Evolutionary conservation across 768 basidiomycete species (phyloP), one percentile per base, ranked within the genome.

Genomic region (Naganishia antarctica): DNA sequence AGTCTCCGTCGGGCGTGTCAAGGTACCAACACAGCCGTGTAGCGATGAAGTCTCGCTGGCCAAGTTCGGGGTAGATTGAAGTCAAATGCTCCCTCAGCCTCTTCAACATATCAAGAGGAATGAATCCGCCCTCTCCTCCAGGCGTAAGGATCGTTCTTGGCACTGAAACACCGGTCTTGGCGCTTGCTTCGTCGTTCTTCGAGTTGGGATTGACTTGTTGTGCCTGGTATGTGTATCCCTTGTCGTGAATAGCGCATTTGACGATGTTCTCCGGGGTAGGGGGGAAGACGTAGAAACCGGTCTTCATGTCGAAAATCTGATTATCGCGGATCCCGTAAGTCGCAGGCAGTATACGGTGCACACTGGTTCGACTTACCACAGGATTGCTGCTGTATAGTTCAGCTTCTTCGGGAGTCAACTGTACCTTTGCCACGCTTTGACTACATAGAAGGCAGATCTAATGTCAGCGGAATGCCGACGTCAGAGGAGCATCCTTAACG

Each of bases 21-120:
- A 87, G 87, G 74, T 97, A 97, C 93, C 93, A 97, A 79, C 93
- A 98, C 67, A 98, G 76, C 65, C 93, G 79, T 12, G 91, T 93
- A 7, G 80, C 80, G 31, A 78, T 73, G 72, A 91, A 88, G 0
- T 87, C 83, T 74, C 85, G 87, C 68, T 84, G 78, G 29, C 31
- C 57, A 47, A 98, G 81, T 53, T 84, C 84, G 26, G 93, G 94
- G 77, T 88, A 92, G 26, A 91, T 79, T 32, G 77, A 73, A 21
- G 78, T 73, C 12, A 94, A 76, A 11, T 80, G 76, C 2, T 74
- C 74, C 43, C 89, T 81, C 60, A 94, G 72, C 60, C 74, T 74
- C 40, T 77, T 72, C 2, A 87, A 74, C 50, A 81, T 81, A 8
- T 77, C 74, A 61, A 78, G 82, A 0, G 94, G 91, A 50, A 98